Conservation (phyloP, 352 stramenopile species). For the Phytophthora boehmeriae region DNA sequence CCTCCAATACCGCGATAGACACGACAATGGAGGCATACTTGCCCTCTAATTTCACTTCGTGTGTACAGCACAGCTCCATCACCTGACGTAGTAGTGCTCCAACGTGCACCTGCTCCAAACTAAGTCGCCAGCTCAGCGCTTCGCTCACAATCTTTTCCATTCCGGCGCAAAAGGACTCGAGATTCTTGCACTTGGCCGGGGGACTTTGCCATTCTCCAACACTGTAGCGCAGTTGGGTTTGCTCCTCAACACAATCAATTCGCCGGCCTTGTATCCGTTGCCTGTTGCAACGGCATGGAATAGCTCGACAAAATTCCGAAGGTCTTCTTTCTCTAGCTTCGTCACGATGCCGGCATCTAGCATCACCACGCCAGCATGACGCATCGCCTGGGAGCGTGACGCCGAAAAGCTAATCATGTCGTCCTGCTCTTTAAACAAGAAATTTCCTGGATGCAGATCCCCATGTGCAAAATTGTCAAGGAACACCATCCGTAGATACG, state of each 20-base stretch:
- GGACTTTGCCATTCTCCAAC: conserved; percentile 29
- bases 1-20: conserved; percentile 95
- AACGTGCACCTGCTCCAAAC: conserved; percentile 78
- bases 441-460: conserved; percentile 93
- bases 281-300: conserved; percentile 83
- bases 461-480: conserved; percentile 95
- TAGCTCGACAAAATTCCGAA: conserved; percentile 87
- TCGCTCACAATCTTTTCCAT: conserved; percentile 80
- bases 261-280: conserved; percentile 80
- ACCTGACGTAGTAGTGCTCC: conserved; percentile 74
- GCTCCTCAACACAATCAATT: conserved; percentile 76
- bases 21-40: conserved; percentile 95
- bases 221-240: conserved; percentile 38
- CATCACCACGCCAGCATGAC: conserved; percentile 60
- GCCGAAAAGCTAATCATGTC: conserved; percentile 6
- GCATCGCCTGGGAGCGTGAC: conserved; percentile 30
- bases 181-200: conserved; percentile 62
- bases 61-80: conserved; percentile 90
- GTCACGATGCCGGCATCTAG: conserved; percentile 89
- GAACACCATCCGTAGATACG: conserved; percentile 95
- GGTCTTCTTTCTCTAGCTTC: conserved; percentile 71
- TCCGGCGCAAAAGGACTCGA: conserved; percentile 71
- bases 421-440: conserved; percentile 71
- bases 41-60: conserved; percentile 94
- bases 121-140: conserved; percentile 64